Base-by-base conservation (phyloP, 169 alveolate genomes). In the Plasmodium knowlesi region DNA sequence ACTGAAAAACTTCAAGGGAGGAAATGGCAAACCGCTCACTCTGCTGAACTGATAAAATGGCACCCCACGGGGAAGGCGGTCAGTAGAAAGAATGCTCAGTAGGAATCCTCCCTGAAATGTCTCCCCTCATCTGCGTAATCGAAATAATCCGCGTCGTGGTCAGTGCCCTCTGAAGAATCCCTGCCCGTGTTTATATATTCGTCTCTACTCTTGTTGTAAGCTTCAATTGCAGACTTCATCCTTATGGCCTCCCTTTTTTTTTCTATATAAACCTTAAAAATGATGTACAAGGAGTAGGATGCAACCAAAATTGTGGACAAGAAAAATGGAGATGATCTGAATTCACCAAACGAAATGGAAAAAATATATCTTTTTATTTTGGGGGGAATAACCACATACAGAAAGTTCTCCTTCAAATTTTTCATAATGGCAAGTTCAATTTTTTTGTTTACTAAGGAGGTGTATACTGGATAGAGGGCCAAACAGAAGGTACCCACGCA, bases 211-310 rank as follows among this genome's bases (percentile, higher is more conserved):
- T 82, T 91, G 34, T 91, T 91, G 74, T 91, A 91, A 54, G 41
- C 82, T 3, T 81, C 85, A 43, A 91, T 82, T 82, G 95, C 84
- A 19, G 91, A 70, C 57, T 91, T 91, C 39, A 91, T 91, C 85
- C 95, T 50, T 54, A 50, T 91, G 72, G 89, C 91, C 83, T 91
- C 95, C 67, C 79, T 91, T 71, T 78, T 71, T 91, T 91, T 91
- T 91, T 91, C 95, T 81, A 91, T 70, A 82, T 91, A 91, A 70
- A 91, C 95, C 71, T 91, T 91, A 71, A 91, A 70, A 81, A 91
- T 82, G 37, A 91, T 82, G 72, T 91, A 91, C 57, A 91, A 71
- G 39, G 95, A 71, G 83, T 91, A 91, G 74, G 95, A 91, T 71
- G 85, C 92, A 81, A 91, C 57, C 37, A 91, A 39, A 70, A 91